Conservation (phyloP, 2,329 filamentous ascomycete genomes). For the Neofusicoccum parvum region DNA sequence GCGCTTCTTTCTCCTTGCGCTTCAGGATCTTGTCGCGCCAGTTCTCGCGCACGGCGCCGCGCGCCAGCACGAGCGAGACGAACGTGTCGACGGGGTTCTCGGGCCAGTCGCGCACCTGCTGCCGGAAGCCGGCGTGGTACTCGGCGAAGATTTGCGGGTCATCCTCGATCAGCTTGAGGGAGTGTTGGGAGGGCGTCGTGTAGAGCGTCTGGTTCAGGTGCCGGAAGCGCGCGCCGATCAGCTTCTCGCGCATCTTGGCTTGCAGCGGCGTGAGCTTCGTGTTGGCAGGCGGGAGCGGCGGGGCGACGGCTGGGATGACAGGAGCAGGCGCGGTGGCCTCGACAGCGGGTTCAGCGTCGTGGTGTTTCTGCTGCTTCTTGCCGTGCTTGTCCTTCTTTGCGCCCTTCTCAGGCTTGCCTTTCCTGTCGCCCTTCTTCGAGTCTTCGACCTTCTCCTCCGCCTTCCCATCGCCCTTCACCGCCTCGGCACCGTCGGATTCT, state of each 20-base stretch:
- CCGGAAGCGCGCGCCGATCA: slow-evolving; percentile 92
- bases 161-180: slow-evolving; percentile 78
- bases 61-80: slow-evolving; percentile 67
- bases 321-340: slow-evolving; percentile 42
- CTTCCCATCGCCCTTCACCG: slow-evolving; percentile 23
- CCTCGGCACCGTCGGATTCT: slow-evolving; percentile 23
- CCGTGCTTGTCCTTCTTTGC: slow-evolving; percentile 38
- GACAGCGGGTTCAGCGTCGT: slow-evolving; percentile 9
- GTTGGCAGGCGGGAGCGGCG: slow-evolving; percentile 36
- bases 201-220: slow-evolving; percentile 97
- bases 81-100: slow-evolving; percentile 94
- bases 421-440: slow-evolving; percentile 24
- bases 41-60: slow-evolving; percentile 60
- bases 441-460: slow-evolving; percentile 20
- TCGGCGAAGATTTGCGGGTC: slow-evolving; percentile 93
- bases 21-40: slow-evolving; percentile 48
- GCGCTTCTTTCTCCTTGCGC: slow-evolving; percentile 30
- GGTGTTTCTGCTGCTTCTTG: slow-evolving; percentile 29
- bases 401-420: slow-evolving; percentile 34
- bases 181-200: slow-evolving; percentile 81
- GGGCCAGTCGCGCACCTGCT: slow-evolving; percentile 94
- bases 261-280: slow-evolving; percentile 86
- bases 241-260: slow-evolving; percentile 90
- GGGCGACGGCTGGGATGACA: slow-evolving; percentile 33
- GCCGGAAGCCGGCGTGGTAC: slow-evolving; percentile 94